Base-by-base conservation (phyloP, 345 rosid species). In the Psidium friedrichsthalianum region DNA sequence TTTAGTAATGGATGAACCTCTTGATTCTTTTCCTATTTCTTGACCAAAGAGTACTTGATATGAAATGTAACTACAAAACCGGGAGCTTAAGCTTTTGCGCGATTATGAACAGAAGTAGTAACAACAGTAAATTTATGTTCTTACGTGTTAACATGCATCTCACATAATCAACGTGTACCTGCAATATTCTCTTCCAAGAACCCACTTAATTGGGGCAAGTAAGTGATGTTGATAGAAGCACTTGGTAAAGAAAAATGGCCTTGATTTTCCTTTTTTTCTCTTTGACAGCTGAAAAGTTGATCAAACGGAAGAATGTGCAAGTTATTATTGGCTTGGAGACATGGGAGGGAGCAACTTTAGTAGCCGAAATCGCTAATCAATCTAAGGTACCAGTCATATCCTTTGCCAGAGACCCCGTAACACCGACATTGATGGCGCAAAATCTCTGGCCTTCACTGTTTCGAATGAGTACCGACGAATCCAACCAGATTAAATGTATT, bases 341-440 rank as follows among this genome's bases (percentile, higher is more conserved):
- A 56, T 92, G 94, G 94, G 89, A 88, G 83, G 94, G 86, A 85
- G 88, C 94, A 82, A 84, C 87, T 82, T 22, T 91, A 64, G 93
- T 91, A 74, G 91, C 91, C 12, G 92, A 88, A 9, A 56, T 90
- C 9, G 93, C 89, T 74, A 87, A 83, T 64, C 83, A n/a, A 81
- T 85, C 86, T 85, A 88, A 87, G 74, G 83, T 91, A 83, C 94
- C 94, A 1, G 88, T 92, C 64, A 85, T 93, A n/a, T 88, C 96
- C 4, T 86, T 91, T 21, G 86, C 93, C 12, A 61, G 86, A 90
- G 82, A 88, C 90, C 11, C 84, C 88, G 49, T 88, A 47, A 88
- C 91, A 1, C 89, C 90, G 7, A 64, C 93, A 93, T 92, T 93
- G 47, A 90, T 89, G 47, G 47, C 11, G 24, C 47, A 69, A 69